These are phyloP conservation scores for Camellia lanceoleosa DNA, from an alignment of 148 eudicot species.

Conservation along the genomic window DNA sequence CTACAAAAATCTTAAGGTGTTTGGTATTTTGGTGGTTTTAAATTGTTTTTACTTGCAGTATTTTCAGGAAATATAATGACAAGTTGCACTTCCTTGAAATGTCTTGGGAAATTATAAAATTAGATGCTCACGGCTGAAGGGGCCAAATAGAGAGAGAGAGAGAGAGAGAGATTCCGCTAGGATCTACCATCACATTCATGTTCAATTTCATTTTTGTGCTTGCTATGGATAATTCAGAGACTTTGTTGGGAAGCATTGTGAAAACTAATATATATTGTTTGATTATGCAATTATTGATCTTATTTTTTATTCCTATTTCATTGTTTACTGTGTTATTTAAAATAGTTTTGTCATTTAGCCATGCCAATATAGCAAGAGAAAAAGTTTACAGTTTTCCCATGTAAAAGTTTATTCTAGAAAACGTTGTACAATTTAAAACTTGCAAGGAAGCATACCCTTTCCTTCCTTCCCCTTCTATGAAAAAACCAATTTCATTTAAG, in stretches of 20 bases:
- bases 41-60: no score
- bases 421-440: background rate
- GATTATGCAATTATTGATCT: background rate
- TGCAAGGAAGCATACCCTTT: background rate
- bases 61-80: no score
- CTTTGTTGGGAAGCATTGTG: background rate
- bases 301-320: background rate
- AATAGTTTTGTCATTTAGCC: background rate
- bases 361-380: background rate
- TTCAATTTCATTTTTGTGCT: no score
- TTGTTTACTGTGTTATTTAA: background rate
- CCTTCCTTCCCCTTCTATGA: constrained; percentile 7
- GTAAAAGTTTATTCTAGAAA: background rate
- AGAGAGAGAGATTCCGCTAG: no score
- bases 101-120: no score
- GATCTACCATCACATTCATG: no score
- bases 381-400: background rate
- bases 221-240: background rate
- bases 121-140: no score
- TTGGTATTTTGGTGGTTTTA: no score
- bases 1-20: no score
- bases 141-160: no score
- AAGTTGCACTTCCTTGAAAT: no score
- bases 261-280: background rate
- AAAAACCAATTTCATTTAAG: background rate